Evolutionary conservation across 495 filamentous ascomycete genomes (phyloP).

Genomic region (Podospora tetraspora): DNA sequence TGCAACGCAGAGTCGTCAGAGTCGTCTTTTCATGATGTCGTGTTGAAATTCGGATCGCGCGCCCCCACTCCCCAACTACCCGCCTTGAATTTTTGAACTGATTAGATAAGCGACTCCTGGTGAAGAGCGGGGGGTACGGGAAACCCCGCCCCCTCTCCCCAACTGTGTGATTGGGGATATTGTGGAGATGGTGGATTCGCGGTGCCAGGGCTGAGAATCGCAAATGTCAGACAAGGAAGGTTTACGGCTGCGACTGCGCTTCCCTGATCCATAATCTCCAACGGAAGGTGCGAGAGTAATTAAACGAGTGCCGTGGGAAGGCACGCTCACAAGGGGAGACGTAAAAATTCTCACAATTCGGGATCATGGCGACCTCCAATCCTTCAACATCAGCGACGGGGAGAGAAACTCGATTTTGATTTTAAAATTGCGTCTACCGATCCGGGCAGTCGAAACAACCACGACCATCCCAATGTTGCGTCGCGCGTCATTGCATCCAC

Average conservation of each 20-base stretch:
- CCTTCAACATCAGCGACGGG: background rate
- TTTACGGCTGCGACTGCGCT: background rate
- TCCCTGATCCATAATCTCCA: background rate
- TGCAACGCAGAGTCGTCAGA: background rate
- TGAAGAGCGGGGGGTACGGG: background rate
- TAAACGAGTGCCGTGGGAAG: background rate
- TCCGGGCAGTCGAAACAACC: background rate
- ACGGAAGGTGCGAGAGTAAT: background rate
- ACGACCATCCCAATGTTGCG: background rate
- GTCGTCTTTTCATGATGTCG: background rate
- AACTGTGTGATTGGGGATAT: background rate
- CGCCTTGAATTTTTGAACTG: background rate
- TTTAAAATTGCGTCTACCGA: constrained; percentile 4
- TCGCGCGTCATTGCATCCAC: background rate
- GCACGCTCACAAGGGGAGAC: background rate
- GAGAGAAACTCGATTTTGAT: background rate
- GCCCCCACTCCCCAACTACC: background rate
- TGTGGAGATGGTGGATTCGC: background rate
- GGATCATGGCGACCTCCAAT: background rate
- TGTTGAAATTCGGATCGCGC: background rate
- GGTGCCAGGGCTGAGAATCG: background rate
- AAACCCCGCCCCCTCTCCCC: background rate
- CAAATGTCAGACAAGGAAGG: background rate
- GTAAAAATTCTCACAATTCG: background rate
- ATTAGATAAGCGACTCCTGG: background rate